A percentile compares a stretch with the other conserved stretches of the same genome.
Evolutionary conservation across 2,329 filamentous ascomycete species (phyloP).

Genomic region (Pseudocercospora eumusae): DNA sequence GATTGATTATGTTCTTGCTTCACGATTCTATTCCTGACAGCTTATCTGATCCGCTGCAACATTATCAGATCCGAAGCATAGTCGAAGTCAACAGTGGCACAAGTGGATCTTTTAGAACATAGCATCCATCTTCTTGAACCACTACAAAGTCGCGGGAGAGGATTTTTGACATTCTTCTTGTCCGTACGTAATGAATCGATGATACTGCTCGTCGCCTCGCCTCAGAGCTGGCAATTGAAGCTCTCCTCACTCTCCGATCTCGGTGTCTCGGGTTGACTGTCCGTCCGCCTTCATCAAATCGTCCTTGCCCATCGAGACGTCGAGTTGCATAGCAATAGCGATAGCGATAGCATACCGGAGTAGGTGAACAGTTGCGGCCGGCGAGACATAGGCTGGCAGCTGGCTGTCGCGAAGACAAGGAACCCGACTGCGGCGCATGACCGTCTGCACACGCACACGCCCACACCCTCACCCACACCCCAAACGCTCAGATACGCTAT

Average conservation of each 20-base stretch:
- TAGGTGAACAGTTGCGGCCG: not conserved
- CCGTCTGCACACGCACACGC: not conserved
- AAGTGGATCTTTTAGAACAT: not conserved
- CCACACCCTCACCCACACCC: too few species aligned
- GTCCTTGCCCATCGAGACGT: not conserved
- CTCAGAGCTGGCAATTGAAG: not conserved
- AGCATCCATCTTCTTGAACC: not conserved
- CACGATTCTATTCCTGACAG: not conserved
- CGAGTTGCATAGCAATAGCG: not conserved
- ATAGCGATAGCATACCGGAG: not conserved
- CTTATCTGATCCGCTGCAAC: slow-evolving; percentile 2
- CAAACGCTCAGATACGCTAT: slow-evolving; percentile 12
- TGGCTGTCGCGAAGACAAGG: not conserved
- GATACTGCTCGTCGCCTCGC: not conserved
- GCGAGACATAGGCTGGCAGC: not conserved
- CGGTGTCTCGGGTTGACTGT: not conserved
- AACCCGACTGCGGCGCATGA: not conserved
- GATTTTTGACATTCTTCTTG: not conserved
- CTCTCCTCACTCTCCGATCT: not conserved
- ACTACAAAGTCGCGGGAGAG: not conserved
- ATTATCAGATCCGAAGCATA: not conserved
- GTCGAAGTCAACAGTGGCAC: not conserved
- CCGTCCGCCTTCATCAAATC: slow-evolving; percentile 2
- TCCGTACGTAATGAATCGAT: not conserved
- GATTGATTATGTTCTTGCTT: not conserved